Evolutionary conservation across 441 rosid genomes (phyloP).

Genomic region (Erodium moschatum): DNA sequence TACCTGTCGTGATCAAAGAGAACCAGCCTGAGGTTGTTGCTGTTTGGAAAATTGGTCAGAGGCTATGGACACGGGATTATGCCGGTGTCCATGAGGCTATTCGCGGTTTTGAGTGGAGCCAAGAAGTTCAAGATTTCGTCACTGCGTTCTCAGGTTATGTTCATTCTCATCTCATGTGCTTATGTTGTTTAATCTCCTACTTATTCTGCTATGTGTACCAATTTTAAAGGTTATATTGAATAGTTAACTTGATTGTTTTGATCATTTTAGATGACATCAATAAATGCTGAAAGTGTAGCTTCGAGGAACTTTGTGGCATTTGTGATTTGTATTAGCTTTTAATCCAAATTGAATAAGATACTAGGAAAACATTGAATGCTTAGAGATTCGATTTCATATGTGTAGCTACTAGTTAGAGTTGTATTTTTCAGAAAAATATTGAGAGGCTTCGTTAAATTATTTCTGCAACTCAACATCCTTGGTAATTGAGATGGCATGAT

Average conservation of each 20-base stretch:
- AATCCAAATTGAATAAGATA: background rate
- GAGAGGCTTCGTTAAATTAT: background rate
- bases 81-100: conserved; percentile 62
- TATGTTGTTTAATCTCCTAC: background rate
- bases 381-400: background rate
- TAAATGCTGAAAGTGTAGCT: background rate
- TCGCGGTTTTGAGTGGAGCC: conserved; percentile 67
- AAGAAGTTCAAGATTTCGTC: conserved; percentile 47
- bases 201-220: background rate
- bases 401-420: background rate
- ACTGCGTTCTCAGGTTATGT: conserved; percentile 61
- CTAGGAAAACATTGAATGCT: background rate
- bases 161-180: background rate
- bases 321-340: background rate
- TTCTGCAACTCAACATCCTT: conserved; percentile 1
- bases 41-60: conserved; percentile 76
- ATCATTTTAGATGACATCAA: background rate
- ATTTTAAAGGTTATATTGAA: background rate
- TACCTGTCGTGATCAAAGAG: conserved; percentile 55
- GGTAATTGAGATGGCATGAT: conserved; percentile 8
- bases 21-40: conserved; percentile 63
- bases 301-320: background rate
- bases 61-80: conserved; percentile 68
- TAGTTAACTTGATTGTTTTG: background rate
- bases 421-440: background rate